These are phyloP conservation scores for Zygosaccharomyces siamensis DNA, from an alignment of 805 yeast species.

Conservation along the genomic window DNA sequence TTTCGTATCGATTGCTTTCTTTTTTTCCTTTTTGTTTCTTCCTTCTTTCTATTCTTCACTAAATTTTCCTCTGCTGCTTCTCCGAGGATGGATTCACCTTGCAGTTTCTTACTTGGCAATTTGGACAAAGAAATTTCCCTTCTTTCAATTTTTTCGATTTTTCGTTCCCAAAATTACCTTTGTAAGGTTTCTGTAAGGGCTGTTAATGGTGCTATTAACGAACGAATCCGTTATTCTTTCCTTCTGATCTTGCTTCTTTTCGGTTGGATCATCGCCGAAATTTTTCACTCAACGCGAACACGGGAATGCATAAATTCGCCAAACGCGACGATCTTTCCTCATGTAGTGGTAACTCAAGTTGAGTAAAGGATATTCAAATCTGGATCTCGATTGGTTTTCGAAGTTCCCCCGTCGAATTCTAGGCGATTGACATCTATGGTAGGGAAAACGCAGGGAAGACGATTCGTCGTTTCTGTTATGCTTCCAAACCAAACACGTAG, in stretches of 20 bases:
- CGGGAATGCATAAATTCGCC: constrained; percentile 1
- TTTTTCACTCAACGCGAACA: constrained; percentile 8
- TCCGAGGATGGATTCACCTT: neutral
- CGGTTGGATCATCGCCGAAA: neutral
- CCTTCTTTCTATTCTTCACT: neutral
- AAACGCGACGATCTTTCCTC: constrained; percentile 6
- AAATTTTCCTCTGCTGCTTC: neutral
- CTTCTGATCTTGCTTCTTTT: neutral
- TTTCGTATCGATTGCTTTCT: constrained; percentile 2
- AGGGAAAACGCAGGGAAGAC: neutral
- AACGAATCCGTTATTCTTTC: neutral
- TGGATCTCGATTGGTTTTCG: neutral
- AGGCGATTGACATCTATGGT: neutral
- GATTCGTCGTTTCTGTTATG: neutral
- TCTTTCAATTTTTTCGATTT: neutral
- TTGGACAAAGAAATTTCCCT: neutral
- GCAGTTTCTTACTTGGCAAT: neutral
- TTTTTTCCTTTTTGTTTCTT: neutral
- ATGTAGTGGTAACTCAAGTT: neutral
- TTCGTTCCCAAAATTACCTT: neutral
- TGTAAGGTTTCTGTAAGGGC: neutral
- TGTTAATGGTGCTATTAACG: neutral
- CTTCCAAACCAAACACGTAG: neutral
- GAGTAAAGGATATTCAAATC: neutral
- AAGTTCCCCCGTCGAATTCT: neutral